These are phyloP conservation scores for Diplodia mutila DNA, from an alignment of 2,329 filamentous ascomycete species.

Conservation along the genomic window DNA sequence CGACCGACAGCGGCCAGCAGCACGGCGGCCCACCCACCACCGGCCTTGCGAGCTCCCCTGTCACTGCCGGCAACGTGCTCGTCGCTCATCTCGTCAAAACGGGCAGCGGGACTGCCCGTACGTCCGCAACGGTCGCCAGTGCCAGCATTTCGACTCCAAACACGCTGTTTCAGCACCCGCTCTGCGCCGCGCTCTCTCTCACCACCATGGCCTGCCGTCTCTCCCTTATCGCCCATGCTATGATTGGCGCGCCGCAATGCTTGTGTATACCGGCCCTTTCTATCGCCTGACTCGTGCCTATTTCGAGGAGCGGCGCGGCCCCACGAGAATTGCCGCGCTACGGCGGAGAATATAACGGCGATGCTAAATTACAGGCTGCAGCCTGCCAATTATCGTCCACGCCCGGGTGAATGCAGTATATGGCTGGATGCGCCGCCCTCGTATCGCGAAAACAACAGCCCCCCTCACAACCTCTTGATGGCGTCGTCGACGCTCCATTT, in stretches of 20 bases:
- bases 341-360: neutral
- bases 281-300: conserved; percentile 18
- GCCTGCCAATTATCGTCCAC: neutral
- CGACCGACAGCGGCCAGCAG: neutral
- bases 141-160: conserved; percentile 33
- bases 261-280: conserved; percentile 6
- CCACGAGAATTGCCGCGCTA: neutral
- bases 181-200: conserved; percentile 1
- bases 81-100: conserved; percentile 13
- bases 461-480: conserved; percentile 21
- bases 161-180: conserved; percentile 19
- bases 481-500: conserved; percentile 38
- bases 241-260: conserved; percentile 15
- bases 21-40: neutral
- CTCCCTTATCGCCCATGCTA: neutral
- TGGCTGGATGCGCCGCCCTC: neutral
- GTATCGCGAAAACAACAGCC: conserved; percentile 5
- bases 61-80: neutral
- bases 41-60: no score
- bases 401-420: neutral
- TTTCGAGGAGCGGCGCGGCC: neutral
- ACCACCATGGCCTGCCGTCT: neutral
- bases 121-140: conserved; percentile 23
- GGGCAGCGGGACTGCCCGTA: neutral
- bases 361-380: conserved; percentile 13